These are phyloP conservation scores for Rhododendron henanense DNA, from an alignment of 148 eudicot genomes.

Conservation along the genomic window DNA sequence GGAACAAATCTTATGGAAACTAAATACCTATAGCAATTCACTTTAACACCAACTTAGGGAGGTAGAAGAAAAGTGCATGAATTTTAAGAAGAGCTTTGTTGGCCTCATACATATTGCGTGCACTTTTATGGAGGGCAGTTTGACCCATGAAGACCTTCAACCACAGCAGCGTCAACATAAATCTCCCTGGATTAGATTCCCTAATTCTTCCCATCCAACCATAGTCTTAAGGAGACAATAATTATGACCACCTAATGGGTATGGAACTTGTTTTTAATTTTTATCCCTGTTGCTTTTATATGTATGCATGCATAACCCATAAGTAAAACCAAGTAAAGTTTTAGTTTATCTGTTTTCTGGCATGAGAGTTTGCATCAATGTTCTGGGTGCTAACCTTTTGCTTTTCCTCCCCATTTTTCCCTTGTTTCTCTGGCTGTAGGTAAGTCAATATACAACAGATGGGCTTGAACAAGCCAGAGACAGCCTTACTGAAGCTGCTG, in stretches of 20 bases:
- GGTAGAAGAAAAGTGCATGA: neutral
- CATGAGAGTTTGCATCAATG: neutral
- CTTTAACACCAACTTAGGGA: too few relatives aligned
- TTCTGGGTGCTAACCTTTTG: neutral
- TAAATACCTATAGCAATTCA: too few relatives aligned
- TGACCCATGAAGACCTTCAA: neutral
- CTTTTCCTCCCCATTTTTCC: neutral
- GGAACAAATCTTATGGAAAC: neutral
- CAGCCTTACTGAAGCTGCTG: constrained; percentile 88
- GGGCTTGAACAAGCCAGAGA: constrained; percentile 93
- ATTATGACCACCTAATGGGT: neutral
- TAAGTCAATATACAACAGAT: constrained; percentile 78
- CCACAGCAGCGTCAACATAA: neutral
- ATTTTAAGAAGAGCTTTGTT: neutral
- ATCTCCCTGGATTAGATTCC: neutral
- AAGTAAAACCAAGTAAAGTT: constrained; percentile 70
- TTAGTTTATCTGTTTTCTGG: neutral
- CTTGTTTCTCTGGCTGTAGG: constrained; percentile 35
- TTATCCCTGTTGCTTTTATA: neutral
- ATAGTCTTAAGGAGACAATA: neutral
- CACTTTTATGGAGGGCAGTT: neutral
- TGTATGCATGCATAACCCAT: neutral
- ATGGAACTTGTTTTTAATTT: neutral
- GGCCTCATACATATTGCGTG: neutral
- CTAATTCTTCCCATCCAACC: neutral